Conservation (phyloP, 148 eudicot genomes). For the Vaccinium myrtillus region DNA sequence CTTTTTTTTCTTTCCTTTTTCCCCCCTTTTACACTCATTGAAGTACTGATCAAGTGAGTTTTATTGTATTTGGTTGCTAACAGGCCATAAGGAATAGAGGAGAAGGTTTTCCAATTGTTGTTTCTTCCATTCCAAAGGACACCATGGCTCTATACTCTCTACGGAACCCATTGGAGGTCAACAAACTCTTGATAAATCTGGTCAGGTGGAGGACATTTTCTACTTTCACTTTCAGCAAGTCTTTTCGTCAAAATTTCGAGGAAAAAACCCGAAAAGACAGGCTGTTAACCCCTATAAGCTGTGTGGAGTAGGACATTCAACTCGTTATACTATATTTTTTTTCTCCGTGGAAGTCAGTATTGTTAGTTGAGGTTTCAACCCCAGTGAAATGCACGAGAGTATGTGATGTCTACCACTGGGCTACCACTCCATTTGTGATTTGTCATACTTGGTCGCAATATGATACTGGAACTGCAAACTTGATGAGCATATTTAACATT, state of each 20-base stretch:
- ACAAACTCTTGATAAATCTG: conserved; percentile 33
- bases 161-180: conserved; percentile 39
- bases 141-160: conserved; percentile 42
- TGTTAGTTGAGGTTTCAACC: too few species aligned
- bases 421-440: too few species aligned
- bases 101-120: conserved; percentile 47
- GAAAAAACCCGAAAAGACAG: background rate
- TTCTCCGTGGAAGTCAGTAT: too few species aligned
- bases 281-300: background rate
- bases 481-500: background rate
- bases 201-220: conserved; percentile 32
- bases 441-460: background rate
- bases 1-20: background rate
- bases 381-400: too few species aligned
- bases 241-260: background rate
- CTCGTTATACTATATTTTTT: background rate
- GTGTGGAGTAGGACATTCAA: background rate
- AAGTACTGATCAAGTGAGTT: background rate
- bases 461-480: background rate
- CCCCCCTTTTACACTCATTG: background rate
- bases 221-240: background rate
- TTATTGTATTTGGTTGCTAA: background rate
- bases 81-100: conserved; percentile 37
- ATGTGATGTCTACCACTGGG: too few species aligned
- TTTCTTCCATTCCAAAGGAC: conserved; percentile 40